These are phyloP conservation scores for Penicillium sp. DNA, from an alignment of 2,329 filamentous ascomycete species.

Conservation along the genomic window DNA sequence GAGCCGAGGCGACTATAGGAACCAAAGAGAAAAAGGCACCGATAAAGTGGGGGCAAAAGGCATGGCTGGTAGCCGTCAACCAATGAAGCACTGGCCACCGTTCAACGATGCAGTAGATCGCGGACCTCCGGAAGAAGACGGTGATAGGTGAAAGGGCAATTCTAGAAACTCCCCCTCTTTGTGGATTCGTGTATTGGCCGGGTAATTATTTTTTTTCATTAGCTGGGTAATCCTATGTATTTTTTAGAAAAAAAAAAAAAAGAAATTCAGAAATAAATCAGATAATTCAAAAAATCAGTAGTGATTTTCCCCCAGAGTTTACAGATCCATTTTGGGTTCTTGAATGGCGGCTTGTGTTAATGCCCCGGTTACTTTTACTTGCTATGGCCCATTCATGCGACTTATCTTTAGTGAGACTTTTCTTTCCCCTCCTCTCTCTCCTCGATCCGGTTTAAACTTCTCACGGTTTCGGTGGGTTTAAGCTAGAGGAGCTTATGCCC, in stretches of 20 bases:
- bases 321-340: constrained; percentile 21
- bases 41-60: background rate
- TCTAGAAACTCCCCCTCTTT: constrained; percentile 1
- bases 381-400: constrained; percentile 8
- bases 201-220: constrained; percentile 5
- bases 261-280: too few species aligned
- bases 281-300: background rate
- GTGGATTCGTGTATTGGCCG: constrained; percentile 10
- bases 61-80: background rate
- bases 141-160: background rate
- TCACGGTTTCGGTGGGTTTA: background rate
- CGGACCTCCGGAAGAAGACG: constrained; percentile 14
- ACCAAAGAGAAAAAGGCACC: background rate
- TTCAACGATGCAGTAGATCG: constrained; percentile 6
- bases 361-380: constrained; percentile 17
- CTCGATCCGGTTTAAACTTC: constrained; percentile 12
- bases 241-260: background rate
- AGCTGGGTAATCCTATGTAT: background rate
- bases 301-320: constrained; percentile 1
- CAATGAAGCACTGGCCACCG: constrained; percentile 9
- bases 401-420: constrained; percentile 3
- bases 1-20: background rate
- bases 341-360: constrained; percentile 13
- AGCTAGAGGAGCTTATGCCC: background rate
- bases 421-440: constrained; percentile 6